Base-by-base conservation (phyloP, 2,329 filamentous ascomycete species). In the Clarireedia hainanense region DNA sequence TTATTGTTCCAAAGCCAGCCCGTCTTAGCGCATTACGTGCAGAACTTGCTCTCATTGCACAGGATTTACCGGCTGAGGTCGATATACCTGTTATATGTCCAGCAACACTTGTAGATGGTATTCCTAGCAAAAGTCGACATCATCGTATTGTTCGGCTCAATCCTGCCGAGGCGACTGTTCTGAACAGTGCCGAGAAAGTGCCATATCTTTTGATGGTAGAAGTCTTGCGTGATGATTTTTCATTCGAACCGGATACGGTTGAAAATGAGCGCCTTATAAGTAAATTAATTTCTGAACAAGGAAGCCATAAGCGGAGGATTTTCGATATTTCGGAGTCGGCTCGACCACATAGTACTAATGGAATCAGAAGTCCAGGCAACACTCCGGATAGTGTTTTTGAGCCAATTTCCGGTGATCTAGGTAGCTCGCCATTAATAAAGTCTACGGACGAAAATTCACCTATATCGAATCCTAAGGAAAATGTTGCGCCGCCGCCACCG, bases 131-230 rank as follows among this genome's bases (percentile, higher is more conserved):
- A 67, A 91, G 88, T 66, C 81, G 81, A 54, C 89, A 94, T 68
- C 89, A 94, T 67, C 83, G 89, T 37, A 90, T 94, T 57, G 88
- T 94, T 47, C 81, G 89, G 39, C 77, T 94, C 50, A 94, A 91
- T 65, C 89, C 89, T 6, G 87, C 88, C 1, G 89, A 94, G 70
- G 85, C 89, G 5, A 92, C 89, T 0, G 89, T 91, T 54, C 73
- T 94, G 51, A 94, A 94, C 70, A 94, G 89, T 68, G 89, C 89
- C 4, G 88, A 94, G 69, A 88, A 91, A 68, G 89, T 94, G 46
- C 89, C 89, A 1, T 94, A 91, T 70, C 72, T 94, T 50, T 77
- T 94, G 27, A 91, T 94, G 88, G 82, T 92, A 2, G 89, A 94
- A 67, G 84, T 94, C 23, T 72, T 94, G 48, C 77, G 85, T 24